phyloP scores from a whole-genome alignment of 2,329 filamentous ascomycete genomes.

The Fusarium camptoceras region DNA sequence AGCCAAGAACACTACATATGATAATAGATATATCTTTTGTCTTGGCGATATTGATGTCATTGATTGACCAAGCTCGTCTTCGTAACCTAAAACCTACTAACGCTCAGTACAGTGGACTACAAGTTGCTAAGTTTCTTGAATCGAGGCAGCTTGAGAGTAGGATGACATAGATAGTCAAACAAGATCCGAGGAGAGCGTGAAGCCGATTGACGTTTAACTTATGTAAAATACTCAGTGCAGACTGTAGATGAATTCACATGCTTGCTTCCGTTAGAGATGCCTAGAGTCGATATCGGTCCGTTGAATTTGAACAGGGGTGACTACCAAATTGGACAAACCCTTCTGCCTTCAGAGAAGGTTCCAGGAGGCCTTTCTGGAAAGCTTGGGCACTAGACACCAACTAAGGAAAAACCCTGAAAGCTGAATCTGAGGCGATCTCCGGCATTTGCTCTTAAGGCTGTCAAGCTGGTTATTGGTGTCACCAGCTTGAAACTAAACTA shows the following conservation, averaged over 20 bases:
- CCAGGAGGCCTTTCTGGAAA: constrained; percentile 10
- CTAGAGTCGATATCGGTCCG: constrained; percentile 22
- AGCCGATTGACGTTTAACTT: background rate
- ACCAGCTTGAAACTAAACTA: background rate
- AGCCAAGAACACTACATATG: background rate
- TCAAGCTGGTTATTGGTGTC: constrained; percentile 1
- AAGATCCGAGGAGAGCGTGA: background rate
- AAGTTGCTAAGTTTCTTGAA: background rate
- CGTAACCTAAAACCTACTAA: background rate
- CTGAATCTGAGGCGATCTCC: constrained; percentile 34
- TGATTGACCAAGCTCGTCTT: constrained; percentile 12
- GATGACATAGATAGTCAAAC: background rate
- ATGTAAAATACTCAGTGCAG: constrained; percentile 4
- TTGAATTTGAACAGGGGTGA: constrained; percentile 25
- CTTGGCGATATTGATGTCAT: constrained; percentile 34
- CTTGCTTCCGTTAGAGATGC: background rate
- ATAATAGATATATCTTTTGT: background rate
- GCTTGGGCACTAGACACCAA: constrained; percentile 13
- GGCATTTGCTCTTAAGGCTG: constrained; percentile 11
- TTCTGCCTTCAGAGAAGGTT: constrained; percentile 13
- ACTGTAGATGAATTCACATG: constrained; percentile 28
- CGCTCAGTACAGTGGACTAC: background rate
- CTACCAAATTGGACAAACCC: constrained; percentile 19
- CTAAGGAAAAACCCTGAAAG: constrained; percentile 22
- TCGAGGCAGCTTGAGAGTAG: background rate